These are phyloP conservation scores for Cladosporium sp. DNA, from an alignment of 2,329 filamentous ascomycete species.

Conservation along the genomic window DNA sequence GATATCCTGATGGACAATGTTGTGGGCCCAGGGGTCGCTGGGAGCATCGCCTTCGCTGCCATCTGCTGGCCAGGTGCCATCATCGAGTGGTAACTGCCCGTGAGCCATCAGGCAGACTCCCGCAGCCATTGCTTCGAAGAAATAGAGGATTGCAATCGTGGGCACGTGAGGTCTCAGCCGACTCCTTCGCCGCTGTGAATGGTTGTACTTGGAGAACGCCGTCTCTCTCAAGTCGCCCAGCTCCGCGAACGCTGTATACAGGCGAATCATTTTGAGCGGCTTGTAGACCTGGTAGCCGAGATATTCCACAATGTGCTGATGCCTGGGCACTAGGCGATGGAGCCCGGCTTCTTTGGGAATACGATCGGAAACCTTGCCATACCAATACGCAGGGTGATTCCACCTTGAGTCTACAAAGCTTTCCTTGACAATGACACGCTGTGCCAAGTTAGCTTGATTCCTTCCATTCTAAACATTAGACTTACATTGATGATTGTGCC, in stretches of 20 bases:
- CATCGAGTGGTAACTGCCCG: not conserved
- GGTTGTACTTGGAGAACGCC: too few species aligned
- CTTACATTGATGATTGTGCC: not conserved
- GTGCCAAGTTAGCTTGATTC: too few species aligned
- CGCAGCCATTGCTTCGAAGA: conserved; percentile 5
- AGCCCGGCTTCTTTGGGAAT: not conserved
- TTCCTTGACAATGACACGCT: conserved; percentile 4
- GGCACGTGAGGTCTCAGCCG: not conserved
- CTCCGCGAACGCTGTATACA: conserved; percentile 5
- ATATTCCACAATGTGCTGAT: not conserved
- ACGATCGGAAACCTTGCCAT: not conserved
- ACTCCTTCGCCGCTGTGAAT: too few species aligned
- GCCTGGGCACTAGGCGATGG: not conserved
- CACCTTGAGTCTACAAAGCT: not conserved
- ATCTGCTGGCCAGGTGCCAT: not conserved
- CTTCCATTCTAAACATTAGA: too few species aligned
- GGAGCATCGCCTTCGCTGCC: not conserved
- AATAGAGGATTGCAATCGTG: not conserved
- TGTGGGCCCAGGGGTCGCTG: not conserved
- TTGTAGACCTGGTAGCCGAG: not conserved
- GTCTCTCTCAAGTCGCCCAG: not conserved
- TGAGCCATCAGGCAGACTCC: conserved; percentile 8
- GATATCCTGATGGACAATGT: conserved; percentile 6
- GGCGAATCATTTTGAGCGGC: not conserved
- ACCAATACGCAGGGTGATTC: not conserved